Evolutionary conservation across 305 asterid genomes (phyloP), one percentile per base, ranked within the genome.

Genomic region (Fraxinus paxiana): DNA sequence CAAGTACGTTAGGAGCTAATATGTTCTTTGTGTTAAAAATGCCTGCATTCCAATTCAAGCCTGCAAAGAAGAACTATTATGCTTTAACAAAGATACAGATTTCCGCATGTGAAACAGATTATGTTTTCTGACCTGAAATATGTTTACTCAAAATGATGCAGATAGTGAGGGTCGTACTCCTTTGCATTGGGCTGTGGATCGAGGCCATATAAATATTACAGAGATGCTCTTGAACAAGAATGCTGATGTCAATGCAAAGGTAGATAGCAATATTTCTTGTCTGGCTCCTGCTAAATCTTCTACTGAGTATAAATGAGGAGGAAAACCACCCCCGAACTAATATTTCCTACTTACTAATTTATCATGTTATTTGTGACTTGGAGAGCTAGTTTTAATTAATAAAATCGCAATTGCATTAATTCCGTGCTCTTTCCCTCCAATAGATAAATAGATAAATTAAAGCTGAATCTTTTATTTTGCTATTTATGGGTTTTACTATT

Each of bases 151-250:
- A 83, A 80, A 78, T 67, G 79, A 76, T 86, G 87, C 94, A 96
- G 99, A 96, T 85, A 93, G 98, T 35, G 98, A 96, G 83, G 99
- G 98, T 15, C 95, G 98, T 59, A 90, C 98, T 70, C 98, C 99
- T 41, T 84, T 96, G 87, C 99, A 96, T 86, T 96, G 97, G 99
- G 99, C 99, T 85, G 98, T 96, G 24, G 99, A 96, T 87, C 95
- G 98, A 35, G 99, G 99, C 84, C 98, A 96, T 89, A 59, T 88
- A 82, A 87, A 88, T 69, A 80, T 87, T 78, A 79, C 93, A 15
- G 82, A 85, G 75, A 83, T 93, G 87, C 98, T 96, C 82, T 83
- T 94, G 87, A 85, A 84, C 88, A 93, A 84, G 87, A 92, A 85
- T 38, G 97, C 96, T 24, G 97, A 96, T 87, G 90, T 93, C 77